Percentiles rank a stretch among this genome's conserved stretches.
Conservation (phyloP, 2,329 filamentous ascomycete genomes). For the Colletotrichum sp. region DNA sequence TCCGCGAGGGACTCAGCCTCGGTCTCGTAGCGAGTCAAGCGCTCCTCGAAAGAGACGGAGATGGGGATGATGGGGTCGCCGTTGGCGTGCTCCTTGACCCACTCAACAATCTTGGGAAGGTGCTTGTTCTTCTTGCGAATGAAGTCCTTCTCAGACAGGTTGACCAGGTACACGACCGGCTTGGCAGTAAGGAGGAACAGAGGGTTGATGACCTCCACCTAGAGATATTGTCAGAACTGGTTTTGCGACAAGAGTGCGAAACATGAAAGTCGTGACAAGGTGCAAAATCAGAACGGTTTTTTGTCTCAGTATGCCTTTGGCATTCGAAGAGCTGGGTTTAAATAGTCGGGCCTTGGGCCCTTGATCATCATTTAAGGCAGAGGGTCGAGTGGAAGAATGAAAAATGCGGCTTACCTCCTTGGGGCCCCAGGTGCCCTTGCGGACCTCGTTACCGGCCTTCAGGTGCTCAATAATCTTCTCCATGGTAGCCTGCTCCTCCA, state of each 20-base stretch:
- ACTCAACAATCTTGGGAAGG: constrained; percentile 89
- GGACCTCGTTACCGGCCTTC: constrained; percentile 89
- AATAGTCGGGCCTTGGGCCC: constrained; percentile 84
- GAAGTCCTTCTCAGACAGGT: constrained; percentile 96
- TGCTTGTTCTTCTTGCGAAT: constrained; percentile 99
- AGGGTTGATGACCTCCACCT: constrained; percentile 98
- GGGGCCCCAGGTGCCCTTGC: constrained; percentile 85
- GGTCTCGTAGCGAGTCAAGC: constrained; percentile 78
- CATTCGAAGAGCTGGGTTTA: constrained; percentile 99
- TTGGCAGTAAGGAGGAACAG: constrained; percentile 95
- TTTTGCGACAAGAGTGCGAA: constrained; percentile 22
- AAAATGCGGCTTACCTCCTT: constrained; percentile 81
- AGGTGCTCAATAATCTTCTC: constrained; percentile 87
- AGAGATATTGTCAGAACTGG: constrained; percentile 32
- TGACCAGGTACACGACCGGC: constrained; percentile 95
- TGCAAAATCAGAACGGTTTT: constrained; percentile 31
- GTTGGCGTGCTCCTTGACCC: constrained; percentile 89
- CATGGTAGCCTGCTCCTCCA: constrained; percentile 91
- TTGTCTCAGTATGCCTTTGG: constrained; percentile 90
- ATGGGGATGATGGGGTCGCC: constrained; percentile 93
- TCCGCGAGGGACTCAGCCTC: constrained; percentile 83
- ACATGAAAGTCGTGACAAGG: constrained; percentile 20
- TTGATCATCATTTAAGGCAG: constrained; percentile 89
- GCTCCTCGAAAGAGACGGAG: constrained; percentile 92
- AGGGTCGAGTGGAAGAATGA: constrained; percentile 26